Evolutionary conservation across 257 asterid genomes (phyloP).

Genomic region (Mitragyna speciosa): DNA sequence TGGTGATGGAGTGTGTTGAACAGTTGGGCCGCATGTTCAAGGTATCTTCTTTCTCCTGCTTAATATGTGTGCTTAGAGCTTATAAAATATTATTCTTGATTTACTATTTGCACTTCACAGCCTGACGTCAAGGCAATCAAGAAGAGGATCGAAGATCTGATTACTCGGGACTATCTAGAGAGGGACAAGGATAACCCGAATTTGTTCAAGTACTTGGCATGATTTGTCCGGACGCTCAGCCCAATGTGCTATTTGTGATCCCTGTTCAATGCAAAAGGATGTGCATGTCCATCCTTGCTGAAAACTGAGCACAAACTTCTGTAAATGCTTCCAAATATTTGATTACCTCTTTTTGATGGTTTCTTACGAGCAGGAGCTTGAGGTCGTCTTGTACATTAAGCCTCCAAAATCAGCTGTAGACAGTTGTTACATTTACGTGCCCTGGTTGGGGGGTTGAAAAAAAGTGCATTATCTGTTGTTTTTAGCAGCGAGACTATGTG

Average conservation of each 20-base stretch:
- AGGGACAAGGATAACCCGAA: slow-evolving; percentile 94
- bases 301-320: slow-evolving; percentile 6
- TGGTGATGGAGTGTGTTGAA: slow-evolving; percentile 95
- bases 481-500: not conserved
- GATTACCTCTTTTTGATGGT: not conserved
- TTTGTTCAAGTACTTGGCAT: slow-evolving; percentile 94
- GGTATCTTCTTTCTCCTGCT: slow-evolving; percentile 41
- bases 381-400: slow-evolving; percentile 27
- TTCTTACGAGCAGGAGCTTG: slow-evolving; percentile 21
- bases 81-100: not conserved
- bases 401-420: slow-evolving; percentile 13
- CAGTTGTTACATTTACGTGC: not conserved
- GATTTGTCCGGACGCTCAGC: slow-evolving; percentile 22
- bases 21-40: slow-evolving; percentile 96
- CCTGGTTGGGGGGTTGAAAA: not conserved
- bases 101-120: slow-evolving; percentile 32
- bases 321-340: slow-evolving; percentile 21
- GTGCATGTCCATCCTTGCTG: slow-evolving; percentile 1
- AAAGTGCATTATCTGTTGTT: not conserved
- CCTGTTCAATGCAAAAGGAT: slow-evolving; percentile 3
- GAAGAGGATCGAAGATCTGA: slow-evolving; percentile 95
- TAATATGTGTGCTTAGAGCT: too few relatives aligned
- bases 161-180: slow-evolving; percentile 89
- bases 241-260: not conserved
- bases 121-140: slow-evolving; percentile 98